phyloP scores from a whole-genome alignment of 768 basidiomycete species.

The Boletus vermiculosoides region DNA sequence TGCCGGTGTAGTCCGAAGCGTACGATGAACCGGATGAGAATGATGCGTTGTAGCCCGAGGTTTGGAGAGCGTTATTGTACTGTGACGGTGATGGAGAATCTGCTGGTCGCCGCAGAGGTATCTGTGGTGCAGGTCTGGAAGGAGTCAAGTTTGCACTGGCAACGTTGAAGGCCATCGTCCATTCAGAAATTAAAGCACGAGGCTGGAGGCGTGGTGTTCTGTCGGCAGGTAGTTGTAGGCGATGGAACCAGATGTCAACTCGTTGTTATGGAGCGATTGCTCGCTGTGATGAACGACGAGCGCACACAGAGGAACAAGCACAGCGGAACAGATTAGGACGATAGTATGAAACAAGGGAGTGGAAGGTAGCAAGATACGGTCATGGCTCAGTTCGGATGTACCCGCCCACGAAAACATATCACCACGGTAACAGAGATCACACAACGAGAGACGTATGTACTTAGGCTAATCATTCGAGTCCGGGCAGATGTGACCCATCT shows the following conservation, averaged over 20 bases:
- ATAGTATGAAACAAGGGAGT: not conserved
- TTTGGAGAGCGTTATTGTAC: conserved; percentile 45
- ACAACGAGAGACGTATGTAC: not conserved
- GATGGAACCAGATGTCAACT: not conserved
- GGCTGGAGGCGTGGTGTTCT: conserved; percentile 2
- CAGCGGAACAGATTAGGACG: not conserved
- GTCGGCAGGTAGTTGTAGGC: not conserved
- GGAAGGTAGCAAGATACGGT: conserved; percentile 2
- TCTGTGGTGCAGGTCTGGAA: conserved; percentile 74
- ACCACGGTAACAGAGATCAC: conserved; percentile 29
- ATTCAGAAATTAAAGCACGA: conserved; percentile 18
- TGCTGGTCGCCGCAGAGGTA: conserved; percentile 50
- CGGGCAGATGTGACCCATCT: not conserved
- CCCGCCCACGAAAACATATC: conserved; percentile 27
- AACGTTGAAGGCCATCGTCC: conserved; percentile 48
- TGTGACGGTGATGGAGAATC: conserved; percentile 32
- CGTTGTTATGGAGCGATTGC: not conserved
- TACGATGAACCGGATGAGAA: conserved; percentile 63
- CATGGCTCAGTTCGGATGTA: conserved; percentile 29
- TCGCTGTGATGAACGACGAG: conserved; percentile 12
- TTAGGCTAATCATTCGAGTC: not conserved
- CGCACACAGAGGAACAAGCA: not conserved
- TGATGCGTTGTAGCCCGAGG: conserved; percentile 58
- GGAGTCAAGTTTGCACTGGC: conserved; percentile 66
- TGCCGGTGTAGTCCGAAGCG: conserved; percentile 69